Conservation (phyloP, 345 rosid species). For the Arabidopsis arenosa region DNA sequence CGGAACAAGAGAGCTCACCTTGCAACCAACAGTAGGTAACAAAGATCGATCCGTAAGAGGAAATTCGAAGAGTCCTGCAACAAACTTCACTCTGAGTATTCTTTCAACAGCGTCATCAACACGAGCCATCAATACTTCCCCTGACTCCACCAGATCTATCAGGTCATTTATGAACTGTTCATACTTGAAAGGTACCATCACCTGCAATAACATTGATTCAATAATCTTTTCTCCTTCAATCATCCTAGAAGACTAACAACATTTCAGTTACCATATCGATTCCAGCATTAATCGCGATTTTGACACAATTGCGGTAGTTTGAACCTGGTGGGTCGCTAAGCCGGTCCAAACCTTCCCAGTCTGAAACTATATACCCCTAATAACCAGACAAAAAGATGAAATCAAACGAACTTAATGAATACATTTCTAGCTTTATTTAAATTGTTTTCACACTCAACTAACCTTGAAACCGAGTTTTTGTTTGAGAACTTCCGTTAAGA, state of each 20-base stretch:
- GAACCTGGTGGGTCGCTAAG: slow-evolving; percentile 18
- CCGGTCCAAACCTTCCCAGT: slow-evolving; percentile 47
- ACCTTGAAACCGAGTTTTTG: background rate
- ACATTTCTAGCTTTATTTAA: background rate
- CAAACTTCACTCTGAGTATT: slow-evolving; percentile 15
- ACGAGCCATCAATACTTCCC: slow-evolving; percentile 9
- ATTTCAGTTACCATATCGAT: background rate
- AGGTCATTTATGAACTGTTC: background rate
- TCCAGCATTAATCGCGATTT: slow-evolving; percentile 9
- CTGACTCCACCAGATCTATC: background rate
- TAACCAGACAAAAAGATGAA: background rate
- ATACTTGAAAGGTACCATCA: slow-evolving; percentile 8
- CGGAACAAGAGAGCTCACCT: background rate
- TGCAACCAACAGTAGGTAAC: slow-evolving; percentile 11
- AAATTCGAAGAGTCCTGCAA: slow-evolving; percentile 6
- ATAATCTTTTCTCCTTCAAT: background rate
- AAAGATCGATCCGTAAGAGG: background rate
- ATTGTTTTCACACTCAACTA: background rate
- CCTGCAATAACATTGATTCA: background rate
- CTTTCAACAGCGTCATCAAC: slow-evolving; percentile 10
- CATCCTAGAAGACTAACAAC: background rate
- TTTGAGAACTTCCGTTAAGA: slow-evolving; percentile 13
- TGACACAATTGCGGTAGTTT: slow-evolving; percentile 3
- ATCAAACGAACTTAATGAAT: background rate
- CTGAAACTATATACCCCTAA: slow-evolving; percentile 1